A percentile compares a stretch with the other conserved stretches of the same genome.
phyloP scores from a whole-genome alignment of 2,329 filamentous ascomycete genomes.

The Aspergillus transmontanensis region DNA sequence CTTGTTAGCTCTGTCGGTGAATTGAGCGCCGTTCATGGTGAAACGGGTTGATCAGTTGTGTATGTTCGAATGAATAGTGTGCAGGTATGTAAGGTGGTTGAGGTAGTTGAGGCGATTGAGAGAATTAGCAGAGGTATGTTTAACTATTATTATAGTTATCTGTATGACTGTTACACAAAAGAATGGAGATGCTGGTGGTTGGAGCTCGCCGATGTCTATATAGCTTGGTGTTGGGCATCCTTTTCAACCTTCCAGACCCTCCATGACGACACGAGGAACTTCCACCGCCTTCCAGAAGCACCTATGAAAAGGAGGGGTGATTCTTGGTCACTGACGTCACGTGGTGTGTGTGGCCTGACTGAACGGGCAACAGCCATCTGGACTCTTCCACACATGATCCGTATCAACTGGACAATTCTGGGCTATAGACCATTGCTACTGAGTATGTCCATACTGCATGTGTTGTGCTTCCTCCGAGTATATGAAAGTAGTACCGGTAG shows the following conservation, averaged over 20 bases:
- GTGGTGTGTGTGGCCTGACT: slow-evolving; percentile 8
- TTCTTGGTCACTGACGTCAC: slow-evolving; percentile 17
- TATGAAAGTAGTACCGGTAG: too few species aligned
- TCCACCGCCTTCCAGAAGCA: slow-evolving; percentile 42
- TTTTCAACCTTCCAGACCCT: slow-evolving; percentile 9
- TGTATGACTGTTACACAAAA: not conserved
- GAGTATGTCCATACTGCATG: too few species aligned
- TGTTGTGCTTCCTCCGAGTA: not conserved
- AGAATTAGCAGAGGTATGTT: not conserved
- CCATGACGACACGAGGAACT: slow-evolving; percentile 34
- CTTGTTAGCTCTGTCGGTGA: slow-evolving; percentile 90
- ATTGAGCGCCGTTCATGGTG: slow-evolving; percentile 59
- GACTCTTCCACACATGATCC: not conserved
- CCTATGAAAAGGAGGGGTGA: not conserved
- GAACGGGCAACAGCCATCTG: not conserved
- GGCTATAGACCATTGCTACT: not conserved
- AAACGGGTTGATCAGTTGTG: slow-evolving; percentile 13
- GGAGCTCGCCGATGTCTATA: slow-evolving; percentile 2
- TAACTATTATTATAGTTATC: not conserved
- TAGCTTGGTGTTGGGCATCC: slow-evolving; percentile 15
- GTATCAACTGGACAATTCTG: not conserved
- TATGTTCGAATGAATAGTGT: not conserved
- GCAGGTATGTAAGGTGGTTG: not conserved
- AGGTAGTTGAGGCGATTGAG: not conserved
- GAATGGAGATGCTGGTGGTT: not conserved